Evolutionary conservation across 1,284 basidiomycete genomes (phyloP).

Genomic region (Melanopsichium pennsylvanicum): DNA sequence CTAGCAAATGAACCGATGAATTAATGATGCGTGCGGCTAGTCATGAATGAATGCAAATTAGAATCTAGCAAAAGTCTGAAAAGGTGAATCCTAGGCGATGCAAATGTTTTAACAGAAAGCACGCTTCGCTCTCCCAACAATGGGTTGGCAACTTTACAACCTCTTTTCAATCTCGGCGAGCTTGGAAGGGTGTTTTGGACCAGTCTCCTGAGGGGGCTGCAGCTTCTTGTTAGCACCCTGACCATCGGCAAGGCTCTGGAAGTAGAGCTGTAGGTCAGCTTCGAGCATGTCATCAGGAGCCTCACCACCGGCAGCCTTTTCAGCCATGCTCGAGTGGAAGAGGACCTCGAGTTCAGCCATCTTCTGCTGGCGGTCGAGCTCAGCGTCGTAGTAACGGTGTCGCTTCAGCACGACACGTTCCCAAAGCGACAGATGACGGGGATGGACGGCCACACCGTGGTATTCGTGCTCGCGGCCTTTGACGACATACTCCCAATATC

Average conservation of each 20-base stretch:
- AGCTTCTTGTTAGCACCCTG: conserved; percentile 41
- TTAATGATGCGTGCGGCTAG: too few relatives aligned
- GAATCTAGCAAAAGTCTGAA: too few relatives aligned
- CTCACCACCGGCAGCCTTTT: conserved; percentile 32
- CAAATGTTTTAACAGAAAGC: too few relatives aligned
- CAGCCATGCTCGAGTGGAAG: conserved; percentile 59
- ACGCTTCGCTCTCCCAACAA: too few relatives aligned
- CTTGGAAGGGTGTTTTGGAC: conserved; percentile 43
- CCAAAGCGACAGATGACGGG: conserved; percentile 69
- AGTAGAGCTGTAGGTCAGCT: conserved; percentile 53
- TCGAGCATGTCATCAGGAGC: conserved; percentile 36
- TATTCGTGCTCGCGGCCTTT: conserved; percentile 69
- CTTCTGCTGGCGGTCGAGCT: conserved; percentile 68
- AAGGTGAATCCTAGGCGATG: too few relatives aligned
- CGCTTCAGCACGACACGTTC: conserved; percentile 70
- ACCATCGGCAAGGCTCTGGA: conserved; percentile 49
- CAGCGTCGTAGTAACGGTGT: conserved; percentile 69
- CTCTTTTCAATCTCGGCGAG: conserved; percentile 56
- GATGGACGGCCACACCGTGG: conserved; percentile 71
- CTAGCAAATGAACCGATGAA: too few relatives aligned
- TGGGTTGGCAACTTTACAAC: conserved; percentile 5
- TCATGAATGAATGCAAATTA: too few relatives aligned
- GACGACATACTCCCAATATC: conserved; percentile 70
- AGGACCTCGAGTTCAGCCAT: conserved; percentile 69
- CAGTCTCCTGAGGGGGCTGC: neutral